Base-by-base conservation (phyloP, 345 rosid genomes). In the Lenwebbia sp. region DNA sequence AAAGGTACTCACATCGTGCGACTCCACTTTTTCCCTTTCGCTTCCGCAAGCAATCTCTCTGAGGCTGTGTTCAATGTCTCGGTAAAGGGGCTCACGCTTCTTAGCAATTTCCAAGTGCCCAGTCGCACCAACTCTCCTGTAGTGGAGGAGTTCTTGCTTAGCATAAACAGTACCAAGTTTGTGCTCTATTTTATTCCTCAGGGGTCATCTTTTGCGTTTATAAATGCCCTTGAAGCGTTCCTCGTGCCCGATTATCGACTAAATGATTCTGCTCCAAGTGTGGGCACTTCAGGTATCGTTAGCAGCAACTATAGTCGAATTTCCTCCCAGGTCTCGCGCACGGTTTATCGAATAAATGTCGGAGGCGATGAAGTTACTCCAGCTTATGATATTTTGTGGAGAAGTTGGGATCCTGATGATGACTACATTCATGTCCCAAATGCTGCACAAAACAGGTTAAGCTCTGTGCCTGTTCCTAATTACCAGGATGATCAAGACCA, bases 191-290 rank as follows among this genome's bases (percentile, higher is more conserved):
- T 93, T 84, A 15, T 10, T 6, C 98, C 96, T 4, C 41, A 51
- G 23, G 88, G 1, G 5, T 85, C 90, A 7, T 93, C 95, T 30
- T 85, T 95, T 1, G 93, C 98, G 8, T 86, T 93, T 83, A 83
- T 93, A n/a, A 96, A 92, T 65, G 99, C 98, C 83, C 90, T 95
- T 3, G 97, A 94, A 86, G 92, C 90, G 82, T 93, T 96, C 86
- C 87, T 60, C 19, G 90, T 88, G 26, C 92, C 90, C 19, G 78
- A 84, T 41, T 4, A 5, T 4, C 44, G 5, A 4, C 3, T 41
- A 4, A 4, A 4, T 4, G 83, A 85, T 57, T 21, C 51, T 6
- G 54, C 84, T 7, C 23, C 40, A 15, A 85, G n/a, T 17, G 54
- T 89, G 49, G 88, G 49, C 37, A 15, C 33, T 33, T 19, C 74